phyloP scores from a whole-genome alignment of 108 stramenopile species.

The Pinguiococcus pyrenoidosus region DNA sequence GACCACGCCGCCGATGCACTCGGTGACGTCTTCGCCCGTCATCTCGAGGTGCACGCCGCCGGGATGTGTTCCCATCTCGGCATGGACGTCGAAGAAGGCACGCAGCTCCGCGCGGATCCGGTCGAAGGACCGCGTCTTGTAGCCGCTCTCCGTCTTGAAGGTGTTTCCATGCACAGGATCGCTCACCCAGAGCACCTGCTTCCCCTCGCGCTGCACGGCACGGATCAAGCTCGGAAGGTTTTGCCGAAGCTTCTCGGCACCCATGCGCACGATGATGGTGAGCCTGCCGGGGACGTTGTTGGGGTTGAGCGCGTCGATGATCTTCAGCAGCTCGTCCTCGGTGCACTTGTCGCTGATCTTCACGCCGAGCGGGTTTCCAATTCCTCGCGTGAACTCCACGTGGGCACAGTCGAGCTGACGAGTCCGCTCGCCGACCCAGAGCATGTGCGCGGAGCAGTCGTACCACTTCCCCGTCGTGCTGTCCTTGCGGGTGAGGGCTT shows the following conservation, averaged over 20 bases:
- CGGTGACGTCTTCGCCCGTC: slow-evolving; percentile 96
- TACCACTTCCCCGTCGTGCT: slow-evolving; percentile 89
- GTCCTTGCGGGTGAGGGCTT: slow-evolving; percentile 87
- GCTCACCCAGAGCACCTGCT: slow-evolving; percentile 83
- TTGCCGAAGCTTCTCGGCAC: slow-evolving; percentile 78
- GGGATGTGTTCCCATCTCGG: slow-evolving; percentile 86
- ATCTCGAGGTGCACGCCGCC: slow-evolving; percentile 94
- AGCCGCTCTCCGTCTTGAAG: slow-evolving; percentile 70
- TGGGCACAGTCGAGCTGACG: slow-evolving; percentile 94
- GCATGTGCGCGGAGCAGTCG: slow-evolving; percentile 93
- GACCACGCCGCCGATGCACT: slow-evolving; percentile 90
- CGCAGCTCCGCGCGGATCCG: slow-evolving; percentile 79
- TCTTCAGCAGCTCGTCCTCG: slow-evolving; percentile 73
- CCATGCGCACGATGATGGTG: slow-evolving; percentile 96
- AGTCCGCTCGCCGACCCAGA: slow-evolving; percentile 98
- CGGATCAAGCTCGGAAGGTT: slow-evolving; percentile 88
- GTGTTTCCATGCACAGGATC: slow-evolving; percentile 97
- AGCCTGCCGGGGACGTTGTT: slow-evolving; percentile 85
- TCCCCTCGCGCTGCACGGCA: slow-evolving; percentile 83
- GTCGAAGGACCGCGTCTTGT: slow-evolving; percentile 91
- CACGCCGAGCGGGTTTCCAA: slow-evolving; percentile 93
- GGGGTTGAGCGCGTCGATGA: slow-evolving; percentile 85
- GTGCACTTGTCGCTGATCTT: slow-evolving; percentile 91
- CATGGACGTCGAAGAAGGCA: slow-evolving; percentile 98
- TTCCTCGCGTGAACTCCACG: slow-evolving; percentile 87